Evolutionary conservation across 495 filamentous ascomycete species (phyloP), one percentile per base, ranked within the genome.

Genomic region (Aspergillus campestris): DNA sequence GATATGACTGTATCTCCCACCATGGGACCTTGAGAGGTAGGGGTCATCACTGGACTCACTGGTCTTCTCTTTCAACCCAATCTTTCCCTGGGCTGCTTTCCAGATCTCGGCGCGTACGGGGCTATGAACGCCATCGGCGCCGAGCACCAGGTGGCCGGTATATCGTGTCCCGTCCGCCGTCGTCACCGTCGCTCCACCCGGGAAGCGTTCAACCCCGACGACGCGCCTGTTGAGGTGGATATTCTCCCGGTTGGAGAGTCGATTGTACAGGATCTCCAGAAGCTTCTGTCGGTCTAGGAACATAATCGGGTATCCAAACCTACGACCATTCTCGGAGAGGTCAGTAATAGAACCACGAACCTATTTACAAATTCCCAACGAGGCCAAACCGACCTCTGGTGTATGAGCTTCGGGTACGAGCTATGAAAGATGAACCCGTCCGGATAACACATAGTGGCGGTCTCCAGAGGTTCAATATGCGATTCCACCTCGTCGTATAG

Each of bases 121-220:
- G 51, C 72, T 75, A 38, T 72, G 67, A 14, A 77, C 65, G 0
- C 73, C 75, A 52, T 78, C 76, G 7, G 66, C 66, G 0, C 73
- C 75, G 3, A 73, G 59, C 7, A 77, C 53, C 9, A 75, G 24
- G 35, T 71, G 57, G 0, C 73, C 73, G 6, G 50, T 31, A 37
- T 64, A 54, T 1, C 12, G 31, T 1, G 37, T 34, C 5, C 49
- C 48, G 24, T 48, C 40, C 7, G 49, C 45, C 0, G 45, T 47
- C 1, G 30, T 38, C 5, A 58, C 56, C 0, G 31, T 39, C 8
- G 37, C 42, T 1, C 30, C 39, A n/a, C 13, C 13, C 2, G 24
- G n/a, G 1, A 31, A 7, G 6, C 33, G 34, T 31, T 34, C 30
- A 13, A 64, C 43, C 27, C 34, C 33, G 6, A 44, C 35, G 18